phyloP scores from a whole-genome alignment of 345 rosid species.

The Rhodamnia argentea region DNA sequence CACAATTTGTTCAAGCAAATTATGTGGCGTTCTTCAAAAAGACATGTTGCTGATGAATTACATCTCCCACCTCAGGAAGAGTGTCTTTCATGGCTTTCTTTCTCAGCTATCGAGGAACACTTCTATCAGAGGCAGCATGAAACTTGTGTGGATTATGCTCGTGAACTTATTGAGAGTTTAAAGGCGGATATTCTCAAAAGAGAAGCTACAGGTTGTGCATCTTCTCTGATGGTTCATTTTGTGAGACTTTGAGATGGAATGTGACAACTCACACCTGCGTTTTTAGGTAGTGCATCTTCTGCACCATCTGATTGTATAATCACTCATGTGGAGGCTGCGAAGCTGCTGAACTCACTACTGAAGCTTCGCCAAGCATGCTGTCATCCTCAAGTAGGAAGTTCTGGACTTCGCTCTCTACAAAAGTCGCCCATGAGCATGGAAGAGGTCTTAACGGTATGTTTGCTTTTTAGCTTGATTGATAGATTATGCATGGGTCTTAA shows the following conservation, averaged over 20 bases:
- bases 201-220: conserved; percentile 39
- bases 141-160: conserved; percentile 84
- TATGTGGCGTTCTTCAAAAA: conserved; percentile 97
- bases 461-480: neutral
- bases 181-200: conserved; percentile 71
- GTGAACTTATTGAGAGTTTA: conserved; percentile 75
- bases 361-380: conserved; percentile 99
- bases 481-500: neutral
- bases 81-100: conserved; percentile 71
- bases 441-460: conserved; percentile 68
- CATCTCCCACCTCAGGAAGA: conserved; percentile 92
- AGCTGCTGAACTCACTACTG: conserved; percentile 81
- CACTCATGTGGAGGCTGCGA: conserved; percentile 78
- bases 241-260: neutral
- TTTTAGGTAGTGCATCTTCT: conserved; percentile 37
- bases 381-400: conserved; percentile 99
- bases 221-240: neutral
- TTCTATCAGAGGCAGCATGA: conserved; percentile 96
- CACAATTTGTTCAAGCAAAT: conserved; percentile 67
- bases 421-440: conserved; percentile 97
- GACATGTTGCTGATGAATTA: conserved; percentile 84
- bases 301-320: conserved; percentile 36
- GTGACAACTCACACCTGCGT: neutral
- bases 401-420: conserved; percentile 84
- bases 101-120: conserved; percentile 90